Conservation (phyloP, 306 rosid species). For the Calophaca sinica region DNA sequence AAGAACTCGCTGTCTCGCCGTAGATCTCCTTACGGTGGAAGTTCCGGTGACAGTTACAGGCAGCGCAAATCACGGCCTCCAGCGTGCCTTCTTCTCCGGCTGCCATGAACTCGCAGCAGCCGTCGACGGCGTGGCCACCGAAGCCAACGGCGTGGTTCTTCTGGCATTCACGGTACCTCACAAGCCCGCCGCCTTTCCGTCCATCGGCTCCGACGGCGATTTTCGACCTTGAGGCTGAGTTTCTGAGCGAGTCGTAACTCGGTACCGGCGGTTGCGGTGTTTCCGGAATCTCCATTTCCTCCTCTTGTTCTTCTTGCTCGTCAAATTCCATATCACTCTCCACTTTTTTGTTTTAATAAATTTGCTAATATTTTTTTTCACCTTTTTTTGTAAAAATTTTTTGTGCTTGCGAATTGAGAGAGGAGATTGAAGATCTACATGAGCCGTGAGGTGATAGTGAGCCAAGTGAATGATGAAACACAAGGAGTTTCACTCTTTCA, state of each 20-base stretch:
- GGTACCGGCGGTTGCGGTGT: slow-evolving; percentile 47
- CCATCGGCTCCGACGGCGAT: slow-evolving; percentile 44
- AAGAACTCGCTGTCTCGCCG: slow-evolving; percentile 46
- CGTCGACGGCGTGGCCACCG: slow-evolving; percentile 91
- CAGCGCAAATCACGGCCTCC: slow-evolving; percentile 91
- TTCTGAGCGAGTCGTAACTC: slow-evolving; percentile 56
- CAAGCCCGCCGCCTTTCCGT: slow-evolving; percentile 44
- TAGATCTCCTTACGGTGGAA: slow-evolving; percentile 89
- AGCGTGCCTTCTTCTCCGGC: slow-evolving; percentile 86
- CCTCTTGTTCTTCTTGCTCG: slow-evolving; percentile 72
- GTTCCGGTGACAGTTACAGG: slow-evolving; percentile 95
- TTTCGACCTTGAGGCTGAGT: slow-evolving; percentile 46
- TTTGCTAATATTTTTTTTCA: not conserved
- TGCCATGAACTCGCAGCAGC: slow-evolving; percentile 91
- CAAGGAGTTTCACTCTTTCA: slow-evolving; percentile 31
- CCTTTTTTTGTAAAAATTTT: not conserved
- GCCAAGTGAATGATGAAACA: not conserved
- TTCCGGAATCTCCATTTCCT: slow-evolving; percentile 64
- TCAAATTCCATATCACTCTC: slow-evolving; percentile 71
- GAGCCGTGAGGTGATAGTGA: not conserved
- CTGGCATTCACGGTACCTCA: slow-evolving; percentile 80
- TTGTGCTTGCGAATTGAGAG: slow-evolving; percentile 24
- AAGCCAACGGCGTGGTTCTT: slow-evolving; percentile 87
- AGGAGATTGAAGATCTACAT: slow-evolving; percentile 43
- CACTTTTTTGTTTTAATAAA: not conserved